Conservation (phyloP, 345 rosid genomes). For the Citrus hindsii region DNA sequence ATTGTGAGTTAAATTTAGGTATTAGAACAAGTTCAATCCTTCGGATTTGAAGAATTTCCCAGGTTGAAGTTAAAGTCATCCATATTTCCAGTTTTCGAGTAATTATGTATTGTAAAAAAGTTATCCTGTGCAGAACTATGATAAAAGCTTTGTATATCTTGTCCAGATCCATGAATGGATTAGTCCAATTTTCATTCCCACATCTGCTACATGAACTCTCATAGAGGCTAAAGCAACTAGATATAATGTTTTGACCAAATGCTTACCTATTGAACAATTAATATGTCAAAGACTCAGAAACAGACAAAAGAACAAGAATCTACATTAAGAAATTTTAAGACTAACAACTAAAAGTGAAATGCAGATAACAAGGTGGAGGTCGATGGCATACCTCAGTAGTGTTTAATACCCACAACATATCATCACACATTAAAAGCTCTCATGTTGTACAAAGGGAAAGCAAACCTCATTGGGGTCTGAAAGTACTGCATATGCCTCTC, state of each 20-base stretch:
- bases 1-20: not conserved
- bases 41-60: not conserved
- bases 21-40: not conserved
- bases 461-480: slow-evolving; percentile 81
- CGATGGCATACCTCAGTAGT: not conserved
- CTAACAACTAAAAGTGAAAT: not conserved
- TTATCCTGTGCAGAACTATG: not conserved
- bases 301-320: not conserved
- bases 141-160: not conserved
- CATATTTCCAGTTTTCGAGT: not conserved
- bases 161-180: not conserved
- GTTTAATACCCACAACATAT: not conserved
- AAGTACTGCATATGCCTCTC: slow-evolving; percentile 93
- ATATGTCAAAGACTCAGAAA: not conserved
- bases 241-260: not conserved
- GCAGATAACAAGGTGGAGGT: not conserved
- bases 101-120: not conserved
- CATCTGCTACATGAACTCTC: not conserved
- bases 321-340: too few relatives aligned
- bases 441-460: slow-evolving; percentile 2
- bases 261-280: not conserved
- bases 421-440: slow-evolving; percentile 7
- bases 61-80: not conserved
- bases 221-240: not conserved
- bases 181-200: not conserved